Percentiles rank a stretch among this genome's conserved stretches.
Conservation (phyloP, 306 rosid species). For the Citrullus mucosospermus region DNA sequence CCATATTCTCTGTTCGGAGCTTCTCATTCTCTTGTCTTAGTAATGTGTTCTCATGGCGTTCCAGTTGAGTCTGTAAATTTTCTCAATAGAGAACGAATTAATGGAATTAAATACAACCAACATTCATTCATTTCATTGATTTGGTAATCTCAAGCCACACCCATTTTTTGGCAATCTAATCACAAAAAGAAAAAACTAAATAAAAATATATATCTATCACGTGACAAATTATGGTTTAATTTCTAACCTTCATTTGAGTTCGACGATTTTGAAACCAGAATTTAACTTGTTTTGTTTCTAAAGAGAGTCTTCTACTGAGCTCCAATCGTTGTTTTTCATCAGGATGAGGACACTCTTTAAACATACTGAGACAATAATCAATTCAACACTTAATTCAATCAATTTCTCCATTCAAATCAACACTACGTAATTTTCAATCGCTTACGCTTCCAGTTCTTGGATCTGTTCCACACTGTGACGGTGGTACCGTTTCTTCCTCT, state of each 20-base stretch:
- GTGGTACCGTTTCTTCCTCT: constrained; percentile 72
- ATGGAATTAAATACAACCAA: not conserved
- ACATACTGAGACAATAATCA: constrained; percentile 27
- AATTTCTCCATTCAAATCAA: too few relatives aligned
- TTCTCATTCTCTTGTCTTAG: constrained; percentile 88
- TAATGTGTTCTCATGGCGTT: constrained; percentile 76
- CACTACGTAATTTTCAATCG: too few relatives aligned
- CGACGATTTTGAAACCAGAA: constrained; percentile 99
- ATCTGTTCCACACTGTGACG: constrained; percentile 98
- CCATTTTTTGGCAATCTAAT: too few relatives aligned
- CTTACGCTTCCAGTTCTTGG: constrained; percentile 91
- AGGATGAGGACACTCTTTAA: constrained; percentile 96
- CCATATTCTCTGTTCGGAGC: constrained; percentile 81
- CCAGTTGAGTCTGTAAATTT: constrained; percentile 65
- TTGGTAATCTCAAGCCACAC: too few relatives aligned
- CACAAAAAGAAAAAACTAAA: too few relatives aligned
- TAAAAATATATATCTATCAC: too few relatives aligned
- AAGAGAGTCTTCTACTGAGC: constrained; percentile 57
- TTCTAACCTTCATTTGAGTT: constrained; percentile 84
- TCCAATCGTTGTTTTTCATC: constrained; percentile 91
- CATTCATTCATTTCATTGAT: too few relatives aligned
- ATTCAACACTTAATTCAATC: too few relatives aligned
- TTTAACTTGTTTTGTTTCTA: constrained; percentile 89
- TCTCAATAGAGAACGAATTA: not conserved
- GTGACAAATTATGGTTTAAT: too few relatives aligned